Evolutionary conservation across 2,329 filamentous ascomycete genomes (phyloP), one percentile per base, ranked within the genome.

Genomic region (Diaporthe humulicola): DNA sequence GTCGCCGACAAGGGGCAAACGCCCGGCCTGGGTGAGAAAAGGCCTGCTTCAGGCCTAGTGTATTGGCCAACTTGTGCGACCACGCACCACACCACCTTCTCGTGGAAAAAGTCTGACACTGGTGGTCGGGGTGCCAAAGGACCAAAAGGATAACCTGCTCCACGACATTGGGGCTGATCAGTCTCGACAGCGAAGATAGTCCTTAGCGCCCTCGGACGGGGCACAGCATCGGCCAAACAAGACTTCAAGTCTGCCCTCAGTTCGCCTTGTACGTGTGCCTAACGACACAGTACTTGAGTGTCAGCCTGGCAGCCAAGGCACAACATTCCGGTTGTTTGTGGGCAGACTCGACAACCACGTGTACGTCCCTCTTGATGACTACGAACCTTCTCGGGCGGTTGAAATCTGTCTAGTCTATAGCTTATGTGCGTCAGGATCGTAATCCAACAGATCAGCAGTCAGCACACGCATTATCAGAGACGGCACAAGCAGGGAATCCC

Each of bases 21-120:
- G 40, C 52, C 38, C 38, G 72, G 40, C 69, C 58, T 61, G 38
- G 28, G 61, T 30, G 45, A 40, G 48, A 30, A 58, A 38, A 45
- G 48, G 45, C n/a, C 60, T 74, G 61, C 54, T 67, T 58, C 48
- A 42, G 67, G 73, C 61, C 57, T 74, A 56, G 38, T 56, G n/a
- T 38, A 30, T 40, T 33, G 73, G 56, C 61, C 61, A 42, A 33
- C 19, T 60, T 61, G 74, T 74, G 57, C 40, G 40, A 73, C 67
- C 67, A 50, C 73, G 67, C 33, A 52, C 50, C 38, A 66, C 67
- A 57, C 36, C 56, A 56, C 57, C 57, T 45, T 30, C 38, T 25
- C 30, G 28, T 66, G 58, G 38, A 9, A 57, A 67, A 73, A 48
- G 10, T 67, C 71, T 67, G 71, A 45, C 60, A 64, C 15, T 33